These are phyloP conservation scores for Punctularia strigosozonata DNA, from an alignment of 768 basidiomycete species.

Conservation along the genomic window DNA sequence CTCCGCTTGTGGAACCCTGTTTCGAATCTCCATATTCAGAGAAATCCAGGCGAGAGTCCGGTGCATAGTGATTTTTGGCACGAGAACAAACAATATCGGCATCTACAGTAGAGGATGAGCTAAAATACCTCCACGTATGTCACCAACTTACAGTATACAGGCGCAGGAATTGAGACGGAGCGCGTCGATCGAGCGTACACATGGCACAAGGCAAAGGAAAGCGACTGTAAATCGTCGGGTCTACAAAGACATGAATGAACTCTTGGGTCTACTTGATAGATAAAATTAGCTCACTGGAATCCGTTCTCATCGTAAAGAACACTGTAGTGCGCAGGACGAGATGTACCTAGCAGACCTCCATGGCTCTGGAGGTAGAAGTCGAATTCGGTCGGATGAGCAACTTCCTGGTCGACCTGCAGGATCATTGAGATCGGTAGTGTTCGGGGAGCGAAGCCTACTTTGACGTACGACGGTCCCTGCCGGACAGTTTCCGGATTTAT, in stretches of 20 bases:
- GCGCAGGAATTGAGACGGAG: conserved; percentile 74
- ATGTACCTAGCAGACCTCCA: conserved; percentile 67
- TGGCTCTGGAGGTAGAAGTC: conserved; percentile 77
- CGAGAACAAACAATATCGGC: conserved; percentile 69
- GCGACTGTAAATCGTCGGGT: conserved; percentile 54
- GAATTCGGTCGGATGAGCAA: conserved; percentile 59
- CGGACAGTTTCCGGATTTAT: conserved; percentile 60
- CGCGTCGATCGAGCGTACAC: conserved; percentile 73
- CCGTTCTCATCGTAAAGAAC: conserved; percentile 42
- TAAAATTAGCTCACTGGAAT: conserved; percentile 35
- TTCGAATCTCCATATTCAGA: conserved; percentile 39
- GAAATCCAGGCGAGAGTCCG: conserved; percentile 42
- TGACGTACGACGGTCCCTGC: conserved; percentile 76
- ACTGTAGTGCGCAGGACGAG: conserved; percentile 51
- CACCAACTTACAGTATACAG: conserved; percentile 59
- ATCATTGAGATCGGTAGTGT: too few relatives aligned
- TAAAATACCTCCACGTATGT: background rate
- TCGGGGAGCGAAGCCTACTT: too few relatives aligned
- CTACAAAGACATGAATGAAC: conserved; percentile 19
- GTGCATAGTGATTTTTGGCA: conserved; percentile 73
- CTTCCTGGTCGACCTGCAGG: conserved; percentile 60
- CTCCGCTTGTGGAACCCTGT: conserved; percentile 6
- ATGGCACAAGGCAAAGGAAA: conserved; percentile 70
- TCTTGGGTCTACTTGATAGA: background rate
- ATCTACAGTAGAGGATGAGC: conserved; percentile 26